Evolutionary conservation across 164 flowering plant genomes (phyloP), one percentile per base, ranked within the genome.

Genomic region (Akebia trifoliata): DNA sequence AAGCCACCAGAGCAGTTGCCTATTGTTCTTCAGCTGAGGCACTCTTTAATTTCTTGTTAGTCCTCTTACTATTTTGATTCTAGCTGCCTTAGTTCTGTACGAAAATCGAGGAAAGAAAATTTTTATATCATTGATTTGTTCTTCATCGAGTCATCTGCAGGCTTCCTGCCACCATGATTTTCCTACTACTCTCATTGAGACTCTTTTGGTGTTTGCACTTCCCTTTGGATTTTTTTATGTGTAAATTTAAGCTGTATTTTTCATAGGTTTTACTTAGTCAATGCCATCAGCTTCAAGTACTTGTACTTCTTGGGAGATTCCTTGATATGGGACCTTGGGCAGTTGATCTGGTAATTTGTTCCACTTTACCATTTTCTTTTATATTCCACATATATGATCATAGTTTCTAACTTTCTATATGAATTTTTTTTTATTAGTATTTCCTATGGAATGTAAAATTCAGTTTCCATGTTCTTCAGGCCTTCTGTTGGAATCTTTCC

Each of bases 291-390:
- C 82, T 87, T 66, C 86, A 90, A 7, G 98, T 97, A 14, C 70
- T 93, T 71, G 87, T 90, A 50, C 97, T 93, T 69, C 92, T 93
- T 50, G 98, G 95, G 55, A 84, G 82, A 76, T 93, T 93, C 69
- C 85, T 92, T 52, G 96, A 89, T 67, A 92, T 89, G 96, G 98
- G 98, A 51, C 82, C 91, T 34, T 89, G 98, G 98, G 97, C 98
- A 65, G 98, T 93, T 25, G 91, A 92, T 74, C 82, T 86, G 96
- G 98, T 92, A 81, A 17, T 42, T 9, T 34, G 4, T 45, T 70
- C 37, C 52, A 15, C n/a, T 24, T 3, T 34, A 39, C n/a, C 40
- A 12, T 50, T 48, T 37, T n/a, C 9, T 48, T 52, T 25, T 9
- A 52, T 26, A 34, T 20, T 17, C n/a, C n/a, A 20, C 1, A 25